These are phyloP conservation scores for Colletotrichum tanaceti DNA, from an alignment of 2,329 filamentous ascomycete genomes.

Conservation along the genomic window DNA sequence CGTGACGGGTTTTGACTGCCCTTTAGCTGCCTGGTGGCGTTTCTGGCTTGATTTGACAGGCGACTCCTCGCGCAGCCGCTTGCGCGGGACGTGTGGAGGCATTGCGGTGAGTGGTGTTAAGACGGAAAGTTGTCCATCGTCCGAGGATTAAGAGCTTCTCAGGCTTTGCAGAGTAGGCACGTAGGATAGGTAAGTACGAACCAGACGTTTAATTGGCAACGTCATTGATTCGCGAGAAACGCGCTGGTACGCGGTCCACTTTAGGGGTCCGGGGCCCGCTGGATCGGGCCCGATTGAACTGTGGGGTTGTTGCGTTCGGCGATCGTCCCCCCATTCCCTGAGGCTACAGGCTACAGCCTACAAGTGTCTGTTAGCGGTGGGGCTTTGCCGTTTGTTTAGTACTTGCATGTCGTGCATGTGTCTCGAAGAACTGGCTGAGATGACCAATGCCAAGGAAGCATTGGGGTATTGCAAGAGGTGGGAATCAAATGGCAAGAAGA, in stretches of 20 bases:
- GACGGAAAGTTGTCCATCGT: constrained; percentile 7
- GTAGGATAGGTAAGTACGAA: constrained; percentile 3
- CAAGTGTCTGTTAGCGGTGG: neutral
- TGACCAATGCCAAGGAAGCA: constrained; percentile 4
- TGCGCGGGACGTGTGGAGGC: constrained; percentile 76
- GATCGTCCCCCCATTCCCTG: constrained; percentile 21
- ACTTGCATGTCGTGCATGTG: constrained; percentile 21
- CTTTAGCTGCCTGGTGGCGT: constrained; percentile 37
- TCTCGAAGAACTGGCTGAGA: neutral
- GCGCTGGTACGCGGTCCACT: constrained; percentile 47
- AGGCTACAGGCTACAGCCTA: too few species aligned
- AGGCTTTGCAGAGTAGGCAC: constrained; percentile 27
- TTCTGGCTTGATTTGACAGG: constrained; percentile 44
- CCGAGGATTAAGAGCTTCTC: constrained; percentile 10
- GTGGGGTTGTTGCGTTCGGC: constrained; percentile 12
- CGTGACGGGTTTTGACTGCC: constrained; percentile 14
- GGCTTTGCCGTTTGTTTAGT: neutral
- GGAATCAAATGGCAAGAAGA: neutral
- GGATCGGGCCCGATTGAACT: constrained; percentile 31
- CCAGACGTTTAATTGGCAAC: constrained; percentile 31
- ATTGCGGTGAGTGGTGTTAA: constrained; percentile 55
- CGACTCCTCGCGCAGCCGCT: constrained; percentile 64
- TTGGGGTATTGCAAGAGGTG: too few species aligned
- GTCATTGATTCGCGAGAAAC: constrained; percentile 48
- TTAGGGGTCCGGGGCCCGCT: constrained; percentile 24